These are phyloP conservation scores for Penicillium nucicola DNA, from an alignment of 495 filamentous ascomycete genomes.

Conservation along the genomic window DNA sequence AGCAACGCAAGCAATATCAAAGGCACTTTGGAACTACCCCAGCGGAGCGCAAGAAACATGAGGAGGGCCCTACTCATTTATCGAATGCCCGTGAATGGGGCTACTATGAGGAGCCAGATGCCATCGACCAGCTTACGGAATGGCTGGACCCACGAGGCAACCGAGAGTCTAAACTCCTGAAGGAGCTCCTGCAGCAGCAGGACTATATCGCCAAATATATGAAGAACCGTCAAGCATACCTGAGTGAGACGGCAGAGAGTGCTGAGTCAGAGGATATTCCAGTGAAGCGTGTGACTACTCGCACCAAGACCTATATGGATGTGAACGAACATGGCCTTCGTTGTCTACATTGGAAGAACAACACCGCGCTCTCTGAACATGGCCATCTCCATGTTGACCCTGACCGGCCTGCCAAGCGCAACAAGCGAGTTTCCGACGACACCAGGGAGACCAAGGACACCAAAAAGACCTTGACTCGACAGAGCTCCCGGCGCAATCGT, in stretches of 20 bases:
- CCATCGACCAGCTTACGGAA: constrained; percentile 71
- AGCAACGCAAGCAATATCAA: constrained; percentile 57
- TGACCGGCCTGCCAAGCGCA: constrained; percentile 60
- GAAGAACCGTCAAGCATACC: constrained; percentile 70
- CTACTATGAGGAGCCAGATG: constrained; percentile 76
- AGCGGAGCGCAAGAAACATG: constrained; percentile 76
- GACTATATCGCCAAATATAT: constrained; percentile 78
- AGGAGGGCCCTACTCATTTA: constrained; percentile 81
- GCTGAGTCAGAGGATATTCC: constrained; percentile 54
- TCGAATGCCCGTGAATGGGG: constrained; percentile 82
- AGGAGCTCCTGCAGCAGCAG: constrained; percentile 75
- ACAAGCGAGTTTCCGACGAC: constrained; percentile 51
- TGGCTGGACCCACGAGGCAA: constrained; percentile 86
- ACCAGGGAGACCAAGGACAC: constrained; percentile 41
- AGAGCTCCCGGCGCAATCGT: constrained; percentile 43
- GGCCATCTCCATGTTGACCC: constrained; percentile 82
- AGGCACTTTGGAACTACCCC: constrained; percentile 74
- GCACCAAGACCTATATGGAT: constrained; percentile 67
- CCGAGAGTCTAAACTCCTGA: constrained; percentile 79
- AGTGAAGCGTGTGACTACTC: constrained; percentile 70
- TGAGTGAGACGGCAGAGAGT: constrained; percentile 52
- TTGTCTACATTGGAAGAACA: constrained; percentile 82
- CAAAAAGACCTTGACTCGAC: constrained; percentile 42
- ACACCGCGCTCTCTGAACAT: constrained; percentile 66
- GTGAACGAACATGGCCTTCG: constrained; percentile 52